A percentile compares a stretch with the other conserved stretches of the same genome.
phyloP scores from a whole-genome alignment of 805 yeast species.

The Barnettozyma populi region DNA sequence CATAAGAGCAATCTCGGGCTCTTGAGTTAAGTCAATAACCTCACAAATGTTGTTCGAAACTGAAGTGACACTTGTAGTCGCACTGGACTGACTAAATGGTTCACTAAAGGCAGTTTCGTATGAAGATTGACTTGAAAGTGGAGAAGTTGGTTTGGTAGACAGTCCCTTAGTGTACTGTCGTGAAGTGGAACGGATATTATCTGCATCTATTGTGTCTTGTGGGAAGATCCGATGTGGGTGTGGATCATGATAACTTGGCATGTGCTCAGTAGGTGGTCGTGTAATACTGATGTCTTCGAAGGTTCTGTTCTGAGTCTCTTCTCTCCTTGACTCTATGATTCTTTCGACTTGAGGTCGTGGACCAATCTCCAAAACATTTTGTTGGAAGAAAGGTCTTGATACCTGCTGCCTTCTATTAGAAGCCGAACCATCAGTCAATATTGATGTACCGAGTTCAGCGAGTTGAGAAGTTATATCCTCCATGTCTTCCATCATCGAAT shows the following conservation, averaged over 20 bases:
- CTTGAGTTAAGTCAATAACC: constrained; percentile 13
- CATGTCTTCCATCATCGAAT: not conserved
- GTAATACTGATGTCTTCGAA: not conserved
- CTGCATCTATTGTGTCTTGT: constrained; percentile 18
- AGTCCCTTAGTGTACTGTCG: constrained; percentile 2
- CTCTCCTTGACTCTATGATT: not conserved
- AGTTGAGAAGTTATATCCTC: constrained; percentile 5
- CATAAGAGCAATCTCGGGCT: not conserved
- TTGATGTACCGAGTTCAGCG: constrained; percentile 2
- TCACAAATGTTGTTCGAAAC: not conserved
- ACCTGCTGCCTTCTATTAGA: not conserved
- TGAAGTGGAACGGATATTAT: constrained; percentile 11
- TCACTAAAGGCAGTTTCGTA: constrained; percentile 23
- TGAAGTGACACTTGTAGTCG: constrained; percentile 7
- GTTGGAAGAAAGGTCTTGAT: not conserved
- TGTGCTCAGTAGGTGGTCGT: not conserved
- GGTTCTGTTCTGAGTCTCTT: not conserved
- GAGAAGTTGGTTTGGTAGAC: constrained; percentile 7
- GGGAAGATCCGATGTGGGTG: constrained; percentile 14
- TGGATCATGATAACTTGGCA: constrained; percentile 14
- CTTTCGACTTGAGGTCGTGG: not conserved
- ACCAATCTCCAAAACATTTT: not conserved
- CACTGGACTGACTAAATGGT: constrained; percentile 16
- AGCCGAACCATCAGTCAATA: not conserved
- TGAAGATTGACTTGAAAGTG: constrained; percentile 21